These are phyloP conservation scores for Trypanosoma platydactyli DNA, from an alignment of 208 protist genomes.

Conservation along the genomic window DNA sequence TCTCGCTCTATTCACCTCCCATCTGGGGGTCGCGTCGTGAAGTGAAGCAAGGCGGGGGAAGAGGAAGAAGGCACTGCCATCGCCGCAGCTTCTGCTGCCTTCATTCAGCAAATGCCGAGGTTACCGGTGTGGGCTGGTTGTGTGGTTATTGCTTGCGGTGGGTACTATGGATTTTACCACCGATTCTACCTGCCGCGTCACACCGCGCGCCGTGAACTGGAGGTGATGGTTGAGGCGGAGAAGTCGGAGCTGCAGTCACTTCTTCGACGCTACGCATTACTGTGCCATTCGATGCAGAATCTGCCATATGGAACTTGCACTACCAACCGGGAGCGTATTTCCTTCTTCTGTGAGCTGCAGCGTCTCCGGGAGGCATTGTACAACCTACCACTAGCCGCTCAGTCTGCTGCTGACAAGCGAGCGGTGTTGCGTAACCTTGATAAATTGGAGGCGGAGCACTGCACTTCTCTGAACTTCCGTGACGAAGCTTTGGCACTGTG, in stretches of 20 bases:
- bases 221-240: slow-evolving; percentile 27
- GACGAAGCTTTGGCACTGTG: slow-evolving; percentile 33
- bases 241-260: slow-evolving; percentile 29
- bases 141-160: slow-evolving; percentile 20
- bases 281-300: slow-evolving; percentile 8
- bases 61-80: neutral
- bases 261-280: slow-evolving; percentile 24
- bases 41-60: neutral
- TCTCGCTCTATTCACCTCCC: too few relatives aligned
- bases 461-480: slow-evolving; percentile 64
- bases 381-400: slow-evolving; percentile 26
- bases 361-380: slow-evolving; percentile 36
- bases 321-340: slow-evolving; percentile 50
- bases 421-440: slow-evolving; percentile 36
- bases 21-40: too few relatives aligned
- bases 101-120: slow-evolving; percentile 43
- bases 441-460: slow-evolving; percentile 43
- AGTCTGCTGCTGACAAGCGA: slow-evolving; percentile 39
- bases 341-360: slow-evolving; percentile 68
- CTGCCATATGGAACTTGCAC: slow-evolving; percentile 13
- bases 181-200: slow-evolving; percentile 42
- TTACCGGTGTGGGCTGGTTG: slow-evolving; percentile 39
- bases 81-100: neutral
- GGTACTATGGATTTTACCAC: slow-evolving; percentile 42
- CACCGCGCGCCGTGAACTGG: slow-evolving; percentile 18